Percentiles rank a stretch among this genome's conserved stretches.
Evolutionary conservation across 495 filamentous ascomycete species (phyloP).

Genomic region (Talaromyces adpressus): DNA sequence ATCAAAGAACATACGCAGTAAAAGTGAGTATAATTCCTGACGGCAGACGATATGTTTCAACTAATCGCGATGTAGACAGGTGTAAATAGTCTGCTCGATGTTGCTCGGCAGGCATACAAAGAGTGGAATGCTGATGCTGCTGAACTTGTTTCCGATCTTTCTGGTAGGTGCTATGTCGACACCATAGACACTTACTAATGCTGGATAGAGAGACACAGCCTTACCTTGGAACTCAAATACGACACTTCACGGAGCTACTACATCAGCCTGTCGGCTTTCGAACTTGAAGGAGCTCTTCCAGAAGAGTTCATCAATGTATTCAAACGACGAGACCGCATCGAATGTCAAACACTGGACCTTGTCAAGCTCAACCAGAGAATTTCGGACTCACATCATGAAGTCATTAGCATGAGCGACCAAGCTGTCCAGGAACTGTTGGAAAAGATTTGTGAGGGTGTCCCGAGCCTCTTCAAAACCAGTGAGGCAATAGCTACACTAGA

Average conservation of each 20-base stretch:
- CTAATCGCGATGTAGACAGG: conserved; percentile 51
- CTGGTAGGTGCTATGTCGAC: conserved; percentile 31
- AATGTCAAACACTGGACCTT: conserved; percentile 81
- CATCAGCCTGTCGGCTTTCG: conserved; percentile 57
- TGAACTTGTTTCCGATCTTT: conserved; percentile 59
- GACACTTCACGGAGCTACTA: conserved; percentile 75
- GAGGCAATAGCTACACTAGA: conserved; percentile 87
- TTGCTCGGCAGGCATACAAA: conserved; percentile 80
- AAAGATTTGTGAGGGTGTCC: conserved; percentile 58
- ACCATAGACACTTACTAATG: conserved; percentile 16
- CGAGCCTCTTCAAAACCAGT: conserved; percentile 66
- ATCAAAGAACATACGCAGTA: conserved; percentile 89
- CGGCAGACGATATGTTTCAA: not conserved
- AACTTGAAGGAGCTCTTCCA: conserved; percentile 58
- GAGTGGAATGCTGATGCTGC: conserved; percentile 72
- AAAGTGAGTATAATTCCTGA: conserved; percentile 44
- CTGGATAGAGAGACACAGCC: conserved; percentile 45
- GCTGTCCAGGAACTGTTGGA: conserved; percentile 64
- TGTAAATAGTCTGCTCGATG: conserved; percentile 79
- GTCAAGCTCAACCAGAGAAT: conserved; percentile 72
- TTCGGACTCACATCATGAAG: conserved; percentile 71
- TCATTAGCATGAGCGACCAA: conserved; percentile 64
- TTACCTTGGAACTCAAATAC: conserved; percentile 62
- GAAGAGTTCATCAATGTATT: conserved; percentile 73
- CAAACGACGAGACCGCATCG: conserved; percentile 62